Percentiles rank a stretch among this genome's conserved stretches.
Evolutionary conservation across 495 filamentous ascomycete genomes (phyloP).

Genomic region (Aspergillus incahuasiensis): DNA sequence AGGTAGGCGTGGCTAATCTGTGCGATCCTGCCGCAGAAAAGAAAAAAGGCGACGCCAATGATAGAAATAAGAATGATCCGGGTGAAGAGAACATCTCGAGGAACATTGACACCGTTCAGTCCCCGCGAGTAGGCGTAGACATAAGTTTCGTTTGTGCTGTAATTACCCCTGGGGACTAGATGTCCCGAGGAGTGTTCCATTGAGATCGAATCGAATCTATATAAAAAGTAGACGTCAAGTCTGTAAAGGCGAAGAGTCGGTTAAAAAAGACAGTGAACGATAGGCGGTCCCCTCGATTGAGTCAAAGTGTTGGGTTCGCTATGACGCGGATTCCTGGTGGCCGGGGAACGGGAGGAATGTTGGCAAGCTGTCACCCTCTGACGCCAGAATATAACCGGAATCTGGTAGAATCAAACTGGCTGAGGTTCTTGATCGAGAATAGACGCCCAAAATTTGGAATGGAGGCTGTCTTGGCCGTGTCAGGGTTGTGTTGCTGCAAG

Average conservation of each 20-base stretch:
- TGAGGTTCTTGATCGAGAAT: background rate
- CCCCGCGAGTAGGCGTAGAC: conserved; percentile 43
- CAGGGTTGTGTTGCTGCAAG: background rate
- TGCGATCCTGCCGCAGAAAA: conserved; percentile 54
- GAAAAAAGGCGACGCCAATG: conserved; percentile 41
- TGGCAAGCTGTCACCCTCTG: background rate
- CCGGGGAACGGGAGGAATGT: conserved; percentile 13
- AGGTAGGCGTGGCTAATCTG: conserved; percentile 63
- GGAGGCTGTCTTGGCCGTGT: background rate
- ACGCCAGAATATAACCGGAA: background rate
- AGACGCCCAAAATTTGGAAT: background rate
- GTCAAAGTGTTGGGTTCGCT: background rate
- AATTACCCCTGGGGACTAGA: conserved; percentile 27
- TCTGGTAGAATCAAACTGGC: background rate
- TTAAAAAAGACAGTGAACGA: background rate
- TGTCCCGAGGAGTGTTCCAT: conserved; percentile 33
- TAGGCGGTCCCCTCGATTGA: background rate
- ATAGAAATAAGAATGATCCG: conserved; percentile 45
- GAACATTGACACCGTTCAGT: conserved; percentile 39
- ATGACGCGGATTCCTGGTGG: conserved; percentile 1
- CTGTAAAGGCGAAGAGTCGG: background rate
- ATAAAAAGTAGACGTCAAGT: background rate
- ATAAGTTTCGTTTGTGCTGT: conserved; percentile 38
- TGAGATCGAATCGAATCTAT: conserved; percentile 13
- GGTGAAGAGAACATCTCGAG: conserved; percentile 39